Evolutionary conservation across 2,329 filamentous ascomycete species (phyloP).

Genomic region (Coniochaeta pulveracea): DNA sequence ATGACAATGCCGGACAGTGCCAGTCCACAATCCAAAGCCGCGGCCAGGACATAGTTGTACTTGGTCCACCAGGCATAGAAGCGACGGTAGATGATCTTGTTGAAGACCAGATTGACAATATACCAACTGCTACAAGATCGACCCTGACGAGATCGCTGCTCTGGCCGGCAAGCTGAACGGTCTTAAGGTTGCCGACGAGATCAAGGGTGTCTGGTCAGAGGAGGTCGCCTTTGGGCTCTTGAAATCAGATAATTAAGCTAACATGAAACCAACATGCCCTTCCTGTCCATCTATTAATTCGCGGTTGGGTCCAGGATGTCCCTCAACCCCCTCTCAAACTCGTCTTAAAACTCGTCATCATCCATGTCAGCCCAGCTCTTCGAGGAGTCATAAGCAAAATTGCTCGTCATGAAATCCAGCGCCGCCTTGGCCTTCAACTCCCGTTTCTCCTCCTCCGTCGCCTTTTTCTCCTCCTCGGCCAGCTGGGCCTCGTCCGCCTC

Average conservation of each 20-base stretch:
- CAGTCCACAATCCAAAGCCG: neutral
- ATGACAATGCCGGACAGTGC: conserved; percentile 21
- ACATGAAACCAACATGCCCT: neutral
- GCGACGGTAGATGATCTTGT: conserved; percentile 27
- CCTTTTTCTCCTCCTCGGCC: neutral
- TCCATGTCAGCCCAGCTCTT: neutral
- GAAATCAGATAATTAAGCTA: too few species aligned
- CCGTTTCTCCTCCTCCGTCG: neutral
- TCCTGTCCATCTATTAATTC: neutral
- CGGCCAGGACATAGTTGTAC: conserved; percentile 18
- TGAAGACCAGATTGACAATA: conserved; percentile 32
- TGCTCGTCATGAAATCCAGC: neutral
- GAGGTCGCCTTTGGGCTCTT: conserved; percentile 51
- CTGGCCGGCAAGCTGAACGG: conserved; percentile 72
- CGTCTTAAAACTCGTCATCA: neutral
- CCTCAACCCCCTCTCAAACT: neutral
- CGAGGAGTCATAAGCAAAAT: neutral
- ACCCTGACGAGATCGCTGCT: conserved; percentile 78
- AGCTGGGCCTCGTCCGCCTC: neutral
- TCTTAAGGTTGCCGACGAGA: conserved; percentile 68
- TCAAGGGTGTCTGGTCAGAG: conserved; percentile 71
- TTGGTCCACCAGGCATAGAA: conserved; percentile 35
- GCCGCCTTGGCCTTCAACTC: neutral
- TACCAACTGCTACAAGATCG: conserved; percentile 57
- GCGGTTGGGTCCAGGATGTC: neutral